A percentile compares a stretch with the other conserved stretches of the same genome.
Conservation (phyloP, 371 early-diverging fungal species). For the Apophysomyces trapeziformis region DNA sequence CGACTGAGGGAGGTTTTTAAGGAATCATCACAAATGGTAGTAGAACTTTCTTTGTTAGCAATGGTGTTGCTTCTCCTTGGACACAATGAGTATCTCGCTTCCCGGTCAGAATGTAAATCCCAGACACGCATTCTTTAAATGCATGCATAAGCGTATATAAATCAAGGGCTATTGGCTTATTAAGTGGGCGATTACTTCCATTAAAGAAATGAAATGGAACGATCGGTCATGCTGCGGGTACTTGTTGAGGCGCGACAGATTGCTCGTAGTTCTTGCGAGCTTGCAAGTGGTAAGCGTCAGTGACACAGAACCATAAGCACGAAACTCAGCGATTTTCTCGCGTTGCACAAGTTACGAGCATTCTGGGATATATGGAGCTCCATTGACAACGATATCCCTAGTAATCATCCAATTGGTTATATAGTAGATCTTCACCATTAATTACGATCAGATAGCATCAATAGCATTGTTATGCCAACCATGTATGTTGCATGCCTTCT, state of each 20-base stretch:
- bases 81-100: neutral
- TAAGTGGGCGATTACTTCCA: neutral
- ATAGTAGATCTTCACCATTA: neutral
- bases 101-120: conserved; percentile 4
- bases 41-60: too few relatives aligned
- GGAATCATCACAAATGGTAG: too few relatives aligned
- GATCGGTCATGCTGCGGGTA: neutral
- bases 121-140: neutral
- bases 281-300: conserved; percentile 22
- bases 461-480: conserved; percentile 23
- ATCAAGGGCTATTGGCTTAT: neutral
- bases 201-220: neutral
- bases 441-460: conserved; percentile 3
- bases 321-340: neutral
- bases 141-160: neutral
- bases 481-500: conserved; percentile 30
- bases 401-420: conserved; percentile 17
- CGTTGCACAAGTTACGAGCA: conserved; percentile 22
- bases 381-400: conserved; percentile 27
- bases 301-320: conserved; percentile 1
- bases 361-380: conserved; percentile 33
- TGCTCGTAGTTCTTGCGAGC: conserved; percentile 20
- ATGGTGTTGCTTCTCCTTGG: too few relatives aligned
- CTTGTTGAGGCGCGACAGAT: conserved; percentile 13
- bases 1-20: too few relatives aligned